These are phyloP conservation scores for Aspergillus sojae DNA, from an alignment of 2,329 filamentous ascomycete species.

Conservation along the genomic window DNA sequence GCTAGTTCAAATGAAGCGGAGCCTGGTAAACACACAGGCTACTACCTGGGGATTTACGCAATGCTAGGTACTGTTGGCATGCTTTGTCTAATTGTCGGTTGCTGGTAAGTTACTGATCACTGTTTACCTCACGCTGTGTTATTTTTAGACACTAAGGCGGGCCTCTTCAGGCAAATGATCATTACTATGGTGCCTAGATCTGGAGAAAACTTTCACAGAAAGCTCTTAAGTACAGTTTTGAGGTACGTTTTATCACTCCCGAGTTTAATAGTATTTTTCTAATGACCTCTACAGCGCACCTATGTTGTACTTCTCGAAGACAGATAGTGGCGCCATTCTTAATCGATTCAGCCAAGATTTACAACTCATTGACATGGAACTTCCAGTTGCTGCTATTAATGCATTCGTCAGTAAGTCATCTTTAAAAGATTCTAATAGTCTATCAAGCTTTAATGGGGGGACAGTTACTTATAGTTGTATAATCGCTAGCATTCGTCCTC, in stretches of 20 bases:
- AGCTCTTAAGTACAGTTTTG: slow-evolving; percentile 53
- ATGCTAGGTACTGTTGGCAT: slow-evolving; percentile 43
- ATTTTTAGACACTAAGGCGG: neutral
- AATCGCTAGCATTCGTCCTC: slow-evolving; percentile 27
- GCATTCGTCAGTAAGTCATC: slow-evolving; percentile 37
- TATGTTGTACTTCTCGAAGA: slow-evolving; percentile 47
- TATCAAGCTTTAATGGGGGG: neutral
- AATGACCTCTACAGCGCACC: slow-evolving; percentile 33
- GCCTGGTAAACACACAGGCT: slow-evolving; percentile 36
- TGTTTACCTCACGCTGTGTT: slow-evolving; percentile 1
- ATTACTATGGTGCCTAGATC: slow-evolving; percentile 58
- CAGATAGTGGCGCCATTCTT: slow-evolving; percentile 44
- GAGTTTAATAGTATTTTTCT: slow-evolving; percentile 28
- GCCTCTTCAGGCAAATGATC: slow-evolving; percentile 47
- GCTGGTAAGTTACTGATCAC: slow-evolving; percentile 31
- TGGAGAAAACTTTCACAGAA: slow-evolving; percentile 53
- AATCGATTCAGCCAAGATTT: slow-evolving; percentile 51
- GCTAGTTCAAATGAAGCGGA: slow-evolving; percentile 38
- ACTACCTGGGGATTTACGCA: slow-evolving; percentile 44
- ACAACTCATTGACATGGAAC: slow-evolving; percentile 47
- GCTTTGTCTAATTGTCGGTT: slow-evolving; percentile 38
- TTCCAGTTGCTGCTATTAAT: slow-evolving; percentile 45
- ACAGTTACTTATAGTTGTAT: neutral
- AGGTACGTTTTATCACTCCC: slow-evolving; percentile 28
- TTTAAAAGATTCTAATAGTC: neutral